Evolutionary conservation across 2,329 filamentous ascomycete species (phyloP), one percentile per base, ranked within the genome.

Genomic region (Diaporthe sp.): DNA sequence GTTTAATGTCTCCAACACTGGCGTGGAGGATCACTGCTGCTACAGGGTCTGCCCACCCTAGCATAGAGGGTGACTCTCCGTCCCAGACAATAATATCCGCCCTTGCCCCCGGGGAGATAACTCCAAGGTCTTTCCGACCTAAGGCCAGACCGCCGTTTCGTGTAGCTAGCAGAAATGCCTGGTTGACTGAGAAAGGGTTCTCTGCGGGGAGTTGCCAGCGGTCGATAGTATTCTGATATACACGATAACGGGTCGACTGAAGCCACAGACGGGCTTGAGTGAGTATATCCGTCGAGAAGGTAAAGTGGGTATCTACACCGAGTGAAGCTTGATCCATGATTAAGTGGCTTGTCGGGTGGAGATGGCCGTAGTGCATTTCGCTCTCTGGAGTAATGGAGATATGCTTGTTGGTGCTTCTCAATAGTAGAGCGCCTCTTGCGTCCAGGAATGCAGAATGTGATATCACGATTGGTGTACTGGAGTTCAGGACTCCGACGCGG

Each of bases 351-450:
- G 80, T 78, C 1, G 84, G 82, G 73, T 90, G 86, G 0, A 81
- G 82, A 76, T 89, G 87, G n/a, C 89, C 89, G 79, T 87, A 91
- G 78, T 90, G 88, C 83, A 89, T 37, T 77, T 91, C 89, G 0
- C 87, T 89, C 77, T 92, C 90, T 1, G 89, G 88, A 0, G 89
- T 91, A 72, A 88, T 88, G 66, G 88, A 88, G 55, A 91, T 80
- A 79, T 87, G 86, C 63, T 90, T 85, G 79, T 91, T 87, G 2
- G 84, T 84, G 0, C 79, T 75, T 10, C 87, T 86, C 1, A 91
- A 83, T 0, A 89, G 81, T 1, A 79, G 70, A 0, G 82, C 81
- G 25, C 86, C 85, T 0, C 75, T 72, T 0, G 82, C 78, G 0
- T 85, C 85, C n/a, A 89, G 78, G 79, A 83, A 88, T n/a, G 81